Evolutionary conservation across 2,329 filamentous ascomycete species (phyloP), one percentile per base, ranked within the genome.

Genomic region (Orbilia quercus): DNA sequence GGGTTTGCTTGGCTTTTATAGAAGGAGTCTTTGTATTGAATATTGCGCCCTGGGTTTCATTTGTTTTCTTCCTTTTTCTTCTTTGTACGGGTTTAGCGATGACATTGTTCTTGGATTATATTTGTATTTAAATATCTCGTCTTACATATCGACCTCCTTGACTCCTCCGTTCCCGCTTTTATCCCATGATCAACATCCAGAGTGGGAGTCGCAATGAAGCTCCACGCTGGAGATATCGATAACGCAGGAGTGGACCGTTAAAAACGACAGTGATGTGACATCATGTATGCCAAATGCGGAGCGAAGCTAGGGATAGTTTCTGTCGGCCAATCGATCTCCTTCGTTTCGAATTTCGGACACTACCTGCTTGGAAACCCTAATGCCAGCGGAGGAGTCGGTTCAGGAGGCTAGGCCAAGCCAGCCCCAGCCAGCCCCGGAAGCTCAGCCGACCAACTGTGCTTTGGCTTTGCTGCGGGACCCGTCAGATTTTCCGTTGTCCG

Each of bases 261-360:
- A 45, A 12, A 22, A 6, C 28, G 7, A 16, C 20, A 36, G 34
- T 28, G 48, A 57, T 66, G 23, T 66, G 62, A 66, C 62, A 40
- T 57, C 62, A 48, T 31, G 51, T 50, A 54, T 66, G 42, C 62
- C 51, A 28, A 34, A 58, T 50, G 48, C 48, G 50, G 60, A 45
- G 34, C 20, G 7, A 11, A 31, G 20, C 12, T 14, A 48, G 62
- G 36, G 47, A 47, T 53, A 7, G 22, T 20, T 40, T 31, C 18
- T 18, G 47, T 44, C 48, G 38, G 16, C 62, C 62, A 66, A 66
- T 66, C 12, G 31, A 45, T 11, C 36, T n/a, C 18, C 38, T 28
- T 22, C 47, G 25, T 63, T 53, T 51, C 34, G 47, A 44, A 40
- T 28, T 23, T 48, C 25, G 7, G 31, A 9, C 23, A 18, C 57